Percentiles rank a stretch among this genome's conserved stretches.
Evolutionary conservation across 1,139 yeast species (phyloP).

Genomic region (Suhomyces wounanorum): DNA sequence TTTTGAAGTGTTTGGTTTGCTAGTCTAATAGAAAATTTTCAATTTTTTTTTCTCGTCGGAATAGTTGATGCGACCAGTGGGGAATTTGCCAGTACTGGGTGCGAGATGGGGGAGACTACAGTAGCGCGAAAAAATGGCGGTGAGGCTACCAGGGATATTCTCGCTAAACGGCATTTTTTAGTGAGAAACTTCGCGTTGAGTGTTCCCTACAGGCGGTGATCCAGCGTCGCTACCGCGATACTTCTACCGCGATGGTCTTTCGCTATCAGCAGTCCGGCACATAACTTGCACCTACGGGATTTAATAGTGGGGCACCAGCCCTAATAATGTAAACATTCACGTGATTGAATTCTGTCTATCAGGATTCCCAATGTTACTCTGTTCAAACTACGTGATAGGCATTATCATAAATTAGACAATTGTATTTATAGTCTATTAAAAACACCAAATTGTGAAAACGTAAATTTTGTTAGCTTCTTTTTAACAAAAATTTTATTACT

Average conservation of each 20-base stretch:
- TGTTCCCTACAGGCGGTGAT: not conserved
- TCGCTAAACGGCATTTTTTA: not conserved
- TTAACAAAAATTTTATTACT: too few relatives aligned
- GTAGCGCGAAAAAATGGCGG: conserved; percentile 1
- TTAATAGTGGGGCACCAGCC: not conserved
- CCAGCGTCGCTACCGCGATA: not conserved
- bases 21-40: conserved; percentile 15
- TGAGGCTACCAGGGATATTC: not conserved
- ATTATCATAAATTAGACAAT: too few relatives aligned
- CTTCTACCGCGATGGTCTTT: not conserved
- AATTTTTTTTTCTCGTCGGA: conserved; percentile 12
- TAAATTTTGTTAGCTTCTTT: too few relatives aligned
- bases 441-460: too few relatives aligned
- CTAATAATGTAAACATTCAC: not conserved
- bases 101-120: not conserved
- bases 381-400: too few relatives aligned
- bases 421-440: too few relatives aligned
- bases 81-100: not conserved
- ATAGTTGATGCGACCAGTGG: conserved; percentile 5
- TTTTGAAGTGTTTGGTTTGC: conserved; percentile 17
- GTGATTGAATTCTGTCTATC: too few relatives aligned
- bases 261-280: not conserved
- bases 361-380: too few relatives aligned
- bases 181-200: not conserved
- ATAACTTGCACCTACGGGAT: not conserved